A percentile compares a stretch with the other conserved stretches of the same genome.
phyloP scores from a whole-genome alignment of 345 rosid species.

The Populus alba region DNA sequence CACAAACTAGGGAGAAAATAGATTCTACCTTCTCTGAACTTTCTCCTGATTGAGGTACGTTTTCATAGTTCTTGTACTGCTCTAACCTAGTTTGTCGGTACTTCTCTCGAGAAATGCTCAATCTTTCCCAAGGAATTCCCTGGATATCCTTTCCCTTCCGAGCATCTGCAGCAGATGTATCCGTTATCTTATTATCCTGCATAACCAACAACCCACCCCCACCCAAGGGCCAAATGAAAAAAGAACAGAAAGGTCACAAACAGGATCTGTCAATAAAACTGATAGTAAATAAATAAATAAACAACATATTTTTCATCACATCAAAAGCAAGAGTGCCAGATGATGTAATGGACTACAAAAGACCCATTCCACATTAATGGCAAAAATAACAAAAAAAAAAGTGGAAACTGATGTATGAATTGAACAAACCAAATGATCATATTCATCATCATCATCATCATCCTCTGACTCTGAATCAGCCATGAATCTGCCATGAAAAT shows the following conservation, averaged over 20 bases:
- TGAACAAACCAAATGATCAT: constrained; percentile 43
- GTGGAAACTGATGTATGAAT: background rate
- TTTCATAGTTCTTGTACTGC: constrained; percentile 59
- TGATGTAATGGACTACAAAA: background rate
- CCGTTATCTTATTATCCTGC: constrained; percentile 44
- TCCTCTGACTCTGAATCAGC: constrained; percentile 54
- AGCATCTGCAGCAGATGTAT: constrained; percentile 55
- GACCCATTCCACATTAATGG: background rate
- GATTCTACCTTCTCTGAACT: constrained; percentile 42
- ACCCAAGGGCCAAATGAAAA: background rate
- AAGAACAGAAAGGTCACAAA: background rate
- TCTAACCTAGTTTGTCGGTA: constrained; percentile 56
- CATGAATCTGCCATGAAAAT: constrained; percentile 45
- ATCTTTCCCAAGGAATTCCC: constrained; percentile 57
- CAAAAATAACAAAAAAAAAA: background rate
- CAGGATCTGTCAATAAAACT: background rate
- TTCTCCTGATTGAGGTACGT: constrained; percentile 51
- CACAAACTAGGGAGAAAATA: background rate
- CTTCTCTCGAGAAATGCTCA: constrained; percentile 48
- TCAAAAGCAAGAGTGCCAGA: background rate
- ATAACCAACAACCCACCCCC: constrained; percentile 4
- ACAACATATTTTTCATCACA: background rate
- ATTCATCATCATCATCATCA: constrained; percentile 32
- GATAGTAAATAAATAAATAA: background rate
- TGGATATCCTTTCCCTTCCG: constrained; percentile 57